These are phyloP conservation scores for Pythium phragmitis DNA, from an alignment of 352 stramenopile genomes.

Conservation along the genomic window DNA sequence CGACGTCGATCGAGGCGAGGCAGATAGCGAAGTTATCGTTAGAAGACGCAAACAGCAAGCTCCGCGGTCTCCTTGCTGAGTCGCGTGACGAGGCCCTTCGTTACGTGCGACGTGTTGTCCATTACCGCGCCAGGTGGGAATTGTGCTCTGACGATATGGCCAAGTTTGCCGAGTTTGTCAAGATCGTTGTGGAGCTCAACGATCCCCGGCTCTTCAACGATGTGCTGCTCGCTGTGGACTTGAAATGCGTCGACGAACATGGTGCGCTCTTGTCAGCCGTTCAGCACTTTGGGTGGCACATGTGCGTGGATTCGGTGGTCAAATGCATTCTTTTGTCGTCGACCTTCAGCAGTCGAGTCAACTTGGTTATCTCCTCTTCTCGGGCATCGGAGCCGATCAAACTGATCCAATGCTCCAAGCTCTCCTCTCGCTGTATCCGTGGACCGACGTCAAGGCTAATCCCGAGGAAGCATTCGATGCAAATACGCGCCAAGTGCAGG, in stretches of 20 bases:
- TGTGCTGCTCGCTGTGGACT: not conserved
- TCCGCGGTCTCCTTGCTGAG: not conserved
- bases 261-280: not conserved
- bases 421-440: not conserved
- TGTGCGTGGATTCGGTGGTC: not conserved
- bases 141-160: not conserved
- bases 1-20: not conserved
- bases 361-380: not conserved
- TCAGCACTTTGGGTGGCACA: not conserved
- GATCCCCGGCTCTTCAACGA: not conserved
- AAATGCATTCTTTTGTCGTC: not conserved
- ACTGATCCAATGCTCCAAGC: not conserved
- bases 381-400: not conserved
- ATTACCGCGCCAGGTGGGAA: not conserved
- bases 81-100: not conserved
- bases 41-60: not conserved
- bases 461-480: not conserved
- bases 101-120: not conserved
- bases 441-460: not conserved
- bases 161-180: not conserved
- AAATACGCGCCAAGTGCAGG: not conserved
- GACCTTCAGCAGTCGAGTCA: not conserved
- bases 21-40: not conserved
- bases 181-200: not conserved
- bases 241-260: not conserved